Evolutionary conservation across 768 basidiomycete genomes (phyloP), one percentile per base, ranked within the genome.

Genomic region (Auricularia heimuer): DNA sequence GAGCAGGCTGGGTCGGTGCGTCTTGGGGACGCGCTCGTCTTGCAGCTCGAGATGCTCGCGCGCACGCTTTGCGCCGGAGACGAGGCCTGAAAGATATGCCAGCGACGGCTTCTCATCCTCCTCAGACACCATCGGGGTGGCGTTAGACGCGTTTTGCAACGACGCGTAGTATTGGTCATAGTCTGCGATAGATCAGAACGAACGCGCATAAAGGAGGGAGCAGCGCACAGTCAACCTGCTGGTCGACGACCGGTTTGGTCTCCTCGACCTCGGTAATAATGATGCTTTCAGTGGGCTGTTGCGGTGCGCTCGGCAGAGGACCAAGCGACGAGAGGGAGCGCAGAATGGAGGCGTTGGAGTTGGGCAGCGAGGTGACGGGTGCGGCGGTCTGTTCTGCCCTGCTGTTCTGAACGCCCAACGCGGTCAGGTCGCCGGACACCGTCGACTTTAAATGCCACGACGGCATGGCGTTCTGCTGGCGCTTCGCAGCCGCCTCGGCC

Each of bases 361-460:
- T 14, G 16, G 56, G 76, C 77, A 35, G 80, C 64, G 65, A 68
- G 65, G 65, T 66, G 69, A 63, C 69, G 54, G 66, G 60, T n/a
- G 71, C 72, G 47, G 68, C 60, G 42, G 69, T 76, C 12, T 67
- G 70, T 60, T 73, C 71, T 63, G 54, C 64, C 82, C 81, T 33
- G 80, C 75, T 65, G 73, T 91, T 89, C 69, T 86, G 83, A 65
- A 90, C 82, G 21, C 94, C 93, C 47, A 95, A 80, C 24, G 92
- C 89, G 0, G 96, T 97, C 66, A 94, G 78, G 69, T 95, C 90
- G 8, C 94, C 94, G 3, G 93, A 88, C 67, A 99, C 93, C 2
- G 97, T 99, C 72, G 93, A 95, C 75, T 92, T 90, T 69, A 94
- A 82, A 78, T 97, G 92, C 97, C 97, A 99, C 12, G 89, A 81